Conservation (phyloP, 495 filamentous ascomycete genomes). For the Jackrogersella multiformis region DNA sequence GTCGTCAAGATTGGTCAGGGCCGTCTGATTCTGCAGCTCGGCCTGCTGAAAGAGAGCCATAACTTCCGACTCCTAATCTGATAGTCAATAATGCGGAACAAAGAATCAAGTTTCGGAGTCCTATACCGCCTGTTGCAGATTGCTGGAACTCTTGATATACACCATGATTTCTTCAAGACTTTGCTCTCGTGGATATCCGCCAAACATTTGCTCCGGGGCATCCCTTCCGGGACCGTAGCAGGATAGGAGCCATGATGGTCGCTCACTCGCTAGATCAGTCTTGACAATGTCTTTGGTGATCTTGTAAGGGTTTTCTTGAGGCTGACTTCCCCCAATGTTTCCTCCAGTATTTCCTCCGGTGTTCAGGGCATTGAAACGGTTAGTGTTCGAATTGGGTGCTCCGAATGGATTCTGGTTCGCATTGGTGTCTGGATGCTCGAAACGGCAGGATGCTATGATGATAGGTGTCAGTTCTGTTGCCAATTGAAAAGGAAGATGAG, state of each 20-base stretch:
- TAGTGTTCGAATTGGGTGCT: constrained; percentile 36
- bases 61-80: constrained; percentile 66
- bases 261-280: constrained; percentile 71
- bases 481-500: not conserved
- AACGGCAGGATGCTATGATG: constrained; percentile 53
- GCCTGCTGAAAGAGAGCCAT: constrained; percentile 65
- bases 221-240: constrained; percentile 77
- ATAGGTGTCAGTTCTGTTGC: constrained; percentile 4
- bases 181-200: constrained; percentile 78
- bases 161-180: constrained; percentile 85
- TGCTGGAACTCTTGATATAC: constrained; percentile 70
- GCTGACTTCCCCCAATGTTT: constrained; percentile 20
- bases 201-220: constrained; percentile 81
- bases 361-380: constrained; percentile 50
- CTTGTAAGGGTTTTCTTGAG: constrained; percentile 52
- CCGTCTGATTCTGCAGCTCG: constrained; percentile 72
- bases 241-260: constrained; percentile 84
- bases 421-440: constrained; percentile 54
- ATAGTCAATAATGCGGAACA: constrained; percentile 14
- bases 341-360: constrained; percentile 22
- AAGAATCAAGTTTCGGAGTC: not conserved
- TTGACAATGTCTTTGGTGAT: constrained; percentile 67
- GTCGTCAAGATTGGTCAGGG: constrained; percentile 71
- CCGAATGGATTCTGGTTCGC: constrained; percentile 32
- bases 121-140: constrained; percentile 68